Evolutionary conservation across 176 grass and related monocot genomes (phyloP).

Genomic region (Aegilops tauschii): DNA sequence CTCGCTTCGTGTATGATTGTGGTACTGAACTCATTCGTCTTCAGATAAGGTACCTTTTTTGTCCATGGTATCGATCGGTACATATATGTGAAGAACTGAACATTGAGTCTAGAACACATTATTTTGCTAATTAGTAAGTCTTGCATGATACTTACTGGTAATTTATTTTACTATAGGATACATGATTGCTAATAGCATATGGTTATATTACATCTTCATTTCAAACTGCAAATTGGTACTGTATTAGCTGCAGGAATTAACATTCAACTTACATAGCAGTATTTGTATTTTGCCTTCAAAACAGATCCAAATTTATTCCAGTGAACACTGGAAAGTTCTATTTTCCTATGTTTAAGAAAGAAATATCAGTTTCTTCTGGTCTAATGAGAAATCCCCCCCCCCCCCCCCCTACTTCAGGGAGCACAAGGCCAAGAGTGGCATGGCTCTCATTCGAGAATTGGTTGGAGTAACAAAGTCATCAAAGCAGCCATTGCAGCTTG

Average conservation of each 20-base stretch:
- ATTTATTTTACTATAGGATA: background rate
- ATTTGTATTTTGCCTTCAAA: background rate
- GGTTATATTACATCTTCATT: background rate
- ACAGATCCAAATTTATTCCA: background rate
- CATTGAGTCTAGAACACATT: background rate
- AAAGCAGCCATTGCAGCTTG: slow-evolving; percentile 40
- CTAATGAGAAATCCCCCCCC: background rate
- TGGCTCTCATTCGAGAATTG: slow-evolving; percentile 37
- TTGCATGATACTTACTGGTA: background rate
- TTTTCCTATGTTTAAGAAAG: no score
- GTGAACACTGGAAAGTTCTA: background rate
- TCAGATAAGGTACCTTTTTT: slow-evolving; percentile 61
- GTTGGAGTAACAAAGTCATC: slow-evolving; percentile 46
- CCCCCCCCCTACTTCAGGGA: slow-evolving; percentile 17
- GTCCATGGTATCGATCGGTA: background rate
- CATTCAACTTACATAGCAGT: background rate
- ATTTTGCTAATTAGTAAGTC: background rate
- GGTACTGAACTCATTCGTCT: slow-evolving; percentile 62
- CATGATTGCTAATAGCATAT: background rate
- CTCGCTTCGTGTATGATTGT: slow-evolving; percentile 54
- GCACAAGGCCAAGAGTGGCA: slow-evolving; percentile 31
- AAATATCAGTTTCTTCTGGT: no score
- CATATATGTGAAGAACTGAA: background rate
- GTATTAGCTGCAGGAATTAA: background rate
- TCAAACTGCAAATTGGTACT: background rate